Conservation (phyloP, 78 protist species). For the Dictyostelium purpureum region DNA sequence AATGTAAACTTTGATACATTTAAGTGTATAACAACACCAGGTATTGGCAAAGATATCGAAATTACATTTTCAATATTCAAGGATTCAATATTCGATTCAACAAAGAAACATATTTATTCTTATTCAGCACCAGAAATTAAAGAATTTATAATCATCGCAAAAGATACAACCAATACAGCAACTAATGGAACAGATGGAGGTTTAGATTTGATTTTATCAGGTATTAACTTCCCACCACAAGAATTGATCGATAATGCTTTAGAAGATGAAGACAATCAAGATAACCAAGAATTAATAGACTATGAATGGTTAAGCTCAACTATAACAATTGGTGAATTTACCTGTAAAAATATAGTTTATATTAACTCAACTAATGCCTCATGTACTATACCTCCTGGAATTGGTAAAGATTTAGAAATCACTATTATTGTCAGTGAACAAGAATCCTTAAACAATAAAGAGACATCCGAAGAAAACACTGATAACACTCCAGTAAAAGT, state of each 20-base stretch:
- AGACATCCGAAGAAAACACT: background rate
- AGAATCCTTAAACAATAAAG: background rate
- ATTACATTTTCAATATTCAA: background rate
- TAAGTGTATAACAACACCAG: background rate
- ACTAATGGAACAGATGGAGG: slow-evolving; percentile 7
- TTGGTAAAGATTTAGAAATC: slow-evolving; percentile 13
- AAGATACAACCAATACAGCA: too few species aligned
- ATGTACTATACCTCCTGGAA: background rate
- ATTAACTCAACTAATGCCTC: background rate
- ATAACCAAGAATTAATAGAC: too few species aligned
- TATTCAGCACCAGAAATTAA: too few species aligned
- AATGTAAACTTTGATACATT: background rate
- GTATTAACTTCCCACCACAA: background rate
- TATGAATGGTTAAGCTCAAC: too few species aligned
- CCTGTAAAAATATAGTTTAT: too few species aligned
- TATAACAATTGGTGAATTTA: too few species aligned
- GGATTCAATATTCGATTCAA: background rate
- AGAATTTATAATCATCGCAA: too few species aligned
- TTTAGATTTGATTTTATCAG: background rate
- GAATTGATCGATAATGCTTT: background rate
- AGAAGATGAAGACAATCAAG: too few species aligned
- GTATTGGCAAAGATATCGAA: background rate
- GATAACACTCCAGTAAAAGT: background rate
- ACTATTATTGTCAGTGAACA: slow-evolving; percentile 20
- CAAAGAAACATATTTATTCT: too few species aligned